Conservation (phyloP, 768 basidiomycete species). For the Boletellus sp. region DNA sequence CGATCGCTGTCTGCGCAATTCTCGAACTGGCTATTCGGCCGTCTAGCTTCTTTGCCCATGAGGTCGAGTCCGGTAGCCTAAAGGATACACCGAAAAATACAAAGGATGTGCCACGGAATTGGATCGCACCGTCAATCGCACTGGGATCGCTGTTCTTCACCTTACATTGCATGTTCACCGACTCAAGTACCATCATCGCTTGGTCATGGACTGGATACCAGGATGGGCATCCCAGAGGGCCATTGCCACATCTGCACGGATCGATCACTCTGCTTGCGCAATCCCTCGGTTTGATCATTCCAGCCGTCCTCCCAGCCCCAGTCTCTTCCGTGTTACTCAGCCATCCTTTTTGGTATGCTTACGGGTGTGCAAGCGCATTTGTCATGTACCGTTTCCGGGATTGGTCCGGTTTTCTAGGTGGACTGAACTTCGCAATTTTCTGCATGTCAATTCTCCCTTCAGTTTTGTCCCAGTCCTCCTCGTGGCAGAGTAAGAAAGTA, state of each 20-base stretch:
- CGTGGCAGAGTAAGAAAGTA: constrained; percentile 33
- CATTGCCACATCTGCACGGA: constrained; percentile 69
- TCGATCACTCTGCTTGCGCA: constrained; percentile 64
- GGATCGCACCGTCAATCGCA: constrained; percentile 47
- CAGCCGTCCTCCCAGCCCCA: constrained; percentile 29
- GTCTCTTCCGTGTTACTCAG: constrained; percentile 29
- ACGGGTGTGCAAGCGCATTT: constrained; percentile 51
- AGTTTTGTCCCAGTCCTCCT: constrained; percentile 47
- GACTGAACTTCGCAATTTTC: constrained; percentile 60
- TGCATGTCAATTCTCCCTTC: constrained; percentile 60
- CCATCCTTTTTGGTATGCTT: constrained; percentile 51
- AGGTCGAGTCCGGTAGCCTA: background rate
- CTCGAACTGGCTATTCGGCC: constrained; percentile 51
- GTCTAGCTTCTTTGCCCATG: constrained; percentile 9
- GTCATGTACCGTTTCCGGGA: constrained; percentile 57
- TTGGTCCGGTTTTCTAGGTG: constrained; percentile 69
- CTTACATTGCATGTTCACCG: constrained; percentile 68
- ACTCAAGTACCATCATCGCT: constrained; percentile 73
- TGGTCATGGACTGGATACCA: constrained; percentile 92
- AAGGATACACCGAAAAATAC: background rate
- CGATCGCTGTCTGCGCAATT: constrained; percentile 55
- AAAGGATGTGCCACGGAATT: constrained; percentile 21
- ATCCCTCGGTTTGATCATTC: constrained; percentile 49
- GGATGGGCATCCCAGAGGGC: constrained; percentile 56
- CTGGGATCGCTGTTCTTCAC: constrained; percentile 69